Conservation (phyloP, 1,139 yeast genomes). For the Candida tetrigidarum region DNA sequence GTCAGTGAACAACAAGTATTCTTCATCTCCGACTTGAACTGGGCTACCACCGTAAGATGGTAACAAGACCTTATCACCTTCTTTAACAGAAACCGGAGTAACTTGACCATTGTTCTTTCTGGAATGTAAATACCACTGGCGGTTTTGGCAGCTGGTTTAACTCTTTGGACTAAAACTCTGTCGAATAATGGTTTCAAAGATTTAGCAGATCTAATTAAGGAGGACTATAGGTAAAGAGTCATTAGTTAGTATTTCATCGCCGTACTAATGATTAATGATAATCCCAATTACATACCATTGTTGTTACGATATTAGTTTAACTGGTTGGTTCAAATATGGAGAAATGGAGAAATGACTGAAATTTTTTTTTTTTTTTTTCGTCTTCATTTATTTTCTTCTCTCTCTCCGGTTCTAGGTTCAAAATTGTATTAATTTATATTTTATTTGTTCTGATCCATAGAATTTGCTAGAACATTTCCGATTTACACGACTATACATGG, state of each 20-base stretch:
- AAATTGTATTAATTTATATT: not conserved
- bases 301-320: constrained; percentile 5
- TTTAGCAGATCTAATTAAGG: constrained; percentile 77
- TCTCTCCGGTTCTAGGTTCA: not conserved
- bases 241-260: constrained; percentile 21
- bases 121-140: constrained; percentile 96
- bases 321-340: constrained; percentile 1
- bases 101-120: constrained; percentile 81
- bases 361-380: constrained; percentile 5
- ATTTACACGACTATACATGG: constrained; percentile 14
- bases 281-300: constrained; percentile 12
- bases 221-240: constrained; percentile 34
- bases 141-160: constrained; percentile 90
- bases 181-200: constrained; percentile 91
- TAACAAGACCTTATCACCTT: constrained; percentile 92
- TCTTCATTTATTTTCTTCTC: no score
- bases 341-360: not conserved
- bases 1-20: constrained; percentile 81
- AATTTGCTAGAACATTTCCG: constrained; percentile 13
- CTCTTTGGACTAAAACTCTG: constrained; percentile 93
- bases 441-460: no score
- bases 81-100: constrained; percentile 72
- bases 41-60: constrained; percentile 91
- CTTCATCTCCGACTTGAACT: constrained; percentile 84
- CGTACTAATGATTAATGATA: not conserved